phyloP scores from a whole-genome alignment of 768 basidiomycete genomes.

The Sarcomyxa edulis region DNA sequence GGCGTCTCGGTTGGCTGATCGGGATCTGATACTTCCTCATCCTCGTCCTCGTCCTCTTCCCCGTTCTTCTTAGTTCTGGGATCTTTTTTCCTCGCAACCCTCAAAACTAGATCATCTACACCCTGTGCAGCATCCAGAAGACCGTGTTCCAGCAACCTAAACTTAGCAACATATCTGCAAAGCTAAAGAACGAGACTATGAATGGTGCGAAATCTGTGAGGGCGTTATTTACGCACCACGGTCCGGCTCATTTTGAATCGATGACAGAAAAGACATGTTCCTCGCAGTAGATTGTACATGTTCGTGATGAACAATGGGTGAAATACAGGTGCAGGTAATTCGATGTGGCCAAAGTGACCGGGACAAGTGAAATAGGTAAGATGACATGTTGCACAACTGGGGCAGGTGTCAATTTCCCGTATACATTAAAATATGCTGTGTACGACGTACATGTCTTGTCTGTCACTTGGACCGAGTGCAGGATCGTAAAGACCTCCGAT shows the following conservation, averaged over 20 bases:
- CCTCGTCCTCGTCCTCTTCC: slow-evolving; percentile 36
- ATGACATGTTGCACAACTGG: slow-evolving; percentile 89
- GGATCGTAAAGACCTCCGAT: slow-evolving; percentile 93
- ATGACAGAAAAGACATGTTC: slow-evolving; percentile 92
- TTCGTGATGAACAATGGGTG: slow-evolving; percentile 95
- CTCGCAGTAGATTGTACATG: slow-evolving; percentile 81
- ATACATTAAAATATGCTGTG: slow-evolving; percentile 2
- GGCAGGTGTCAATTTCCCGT: slow-evolving; percentile 11
- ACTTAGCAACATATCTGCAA: slow-evolving; percentile 79
- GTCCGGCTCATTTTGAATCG: slow-evolving; percentile 75
- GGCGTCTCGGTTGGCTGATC: slow-evolving; percentile 50
- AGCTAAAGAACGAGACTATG: slow-evolving; percentile 38
- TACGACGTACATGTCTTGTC: slow-evolving; percentile 79
- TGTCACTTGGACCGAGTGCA: slow-evolving; percentile 85
- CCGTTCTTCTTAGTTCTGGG: slow-evolving; percentile 18
- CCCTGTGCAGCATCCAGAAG: slow-evolving; percentile 76
- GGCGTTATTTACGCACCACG: slow-evolving; percentile 43
- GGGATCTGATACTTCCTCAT: slow-evolving; percentile 33
- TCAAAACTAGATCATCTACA: slow-evolving; percentile 62
- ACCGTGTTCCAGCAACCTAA: slow-evolving; percentile 86
- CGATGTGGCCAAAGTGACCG: slow-evolving; percentile 97
- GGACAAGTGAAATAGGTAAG: slow-evolving; percentile 94
- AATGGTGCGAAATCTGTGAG: not conserved
- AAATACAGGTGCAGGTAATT: slow-evolving; percentile 91
- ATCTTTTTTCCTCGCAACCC: slow-evolving; percentile 20